These are phyloP conservation scores for Ceratobasidium sp. DNA, from an alignment of 1,284 basidiomycete species.

Conservation along the genomic window DNA sequence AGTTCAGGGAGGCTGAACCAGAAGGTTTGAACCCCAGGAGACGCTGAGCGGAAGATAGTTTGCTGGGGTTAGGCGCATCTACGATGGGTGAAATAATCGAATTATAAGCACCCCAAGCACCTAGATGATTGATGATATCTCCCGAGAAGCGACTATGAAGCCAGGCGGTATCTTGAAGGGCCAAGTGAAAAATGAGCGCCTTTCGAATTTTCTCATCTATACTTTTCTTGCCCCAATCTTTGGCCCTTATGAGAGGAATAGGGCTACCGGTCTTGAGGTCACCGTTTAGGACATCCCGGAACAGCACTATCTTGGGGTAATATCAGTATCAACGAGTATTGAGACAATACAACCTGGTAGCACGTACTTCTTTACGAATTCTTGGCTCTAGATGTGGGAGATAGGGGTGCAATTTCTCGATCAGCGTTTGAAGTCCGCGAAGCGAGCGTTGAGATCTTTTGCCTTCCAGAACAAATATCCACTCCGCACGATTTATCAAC, in stretches of 20 bases:
- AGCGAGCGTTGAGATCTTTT: neutral
- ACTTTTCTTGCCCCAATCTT: neutral
- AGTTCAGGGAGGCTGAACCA: neutral
- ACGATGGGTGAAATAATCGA: neutral
- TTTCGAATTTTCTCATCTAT: neutral
- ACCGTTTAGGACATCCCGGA: neutral
- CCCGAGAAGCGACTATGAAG: neutral
- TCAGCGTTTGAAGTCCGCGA: neutral
- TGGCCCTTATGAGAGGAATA: neutral
- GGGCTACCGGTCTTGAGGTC: neutral
- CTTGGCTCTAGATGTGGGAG: neutral
- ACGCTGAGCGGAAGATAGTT: neutral
- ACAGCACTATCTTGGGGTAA: neutral
- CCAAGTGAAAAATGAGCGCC: neutral
- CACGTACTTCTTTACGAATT: neutral
- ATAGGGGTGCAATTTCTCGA: neutral
- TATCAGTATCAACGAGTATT: neutral
- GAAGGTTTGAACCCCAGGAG: slow-evolving; percentile 17
- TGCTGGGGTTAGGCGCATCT: slow-evolving; percentile 2
- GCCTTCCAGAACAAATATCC: neutral
- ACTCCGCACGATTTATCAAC: neutral
- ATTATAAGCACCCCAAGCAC: neutral
- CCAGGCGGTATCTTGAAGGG: slow-evolving; percentile 3
- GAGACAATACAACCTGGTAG: neutral
- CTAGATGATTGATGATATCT: neutral